Evolutionary conservation across 2,329 filamentous ascomycete species (phyloP).

Genomic region (Botrytis aclada): DNA sequence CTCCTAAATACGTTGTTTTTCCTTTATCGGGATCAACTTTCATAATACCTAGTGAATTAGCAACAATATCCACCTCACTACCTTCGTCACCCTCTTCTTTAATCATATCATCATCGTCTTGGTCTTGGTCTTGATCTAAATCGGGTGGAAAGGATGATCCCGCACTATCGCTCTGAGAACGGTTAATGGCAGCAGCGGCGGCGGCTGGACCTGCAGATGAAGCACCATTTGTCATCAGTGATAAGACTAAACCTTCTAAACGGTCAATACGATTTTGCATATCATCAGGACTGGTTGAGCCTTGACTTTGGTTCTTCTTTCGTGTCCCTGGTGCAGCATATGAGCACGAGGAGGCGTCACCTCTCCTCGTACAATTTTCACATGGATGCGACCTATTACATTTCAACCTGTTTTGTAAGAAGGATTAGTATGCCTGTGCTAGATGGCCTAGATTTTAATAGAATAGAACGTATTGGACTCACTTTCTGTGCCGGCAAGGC

Average conservation of each 20-base stretch:
- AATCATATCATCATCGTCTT: slow-evolving; percentile 56
- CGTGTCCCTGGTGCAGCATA: slow-evolving; percentile 71
- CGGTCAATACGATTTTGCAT: slow-evolving; percentile 99
- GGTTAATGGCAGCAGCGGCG: slow-evolving; percentile 45
- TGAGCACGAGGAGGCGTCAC: slow-evolving; percentile 75
- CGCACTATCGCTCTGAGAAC: slow-evolving; percentile 39
- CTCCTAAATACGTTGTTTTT: slow-evolving; percentile 76
- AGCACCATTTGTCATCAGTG: slow-evolving; percentile 88
- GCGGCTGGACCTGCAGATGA: slow-evolving; percentile 60
- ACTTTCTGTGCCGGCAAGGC: slow-evolving; percentile 91
- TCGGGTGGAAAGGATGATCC: slow-evolving; percentile 32
- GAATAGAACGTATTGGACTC: slow-evolving; percentile 38
- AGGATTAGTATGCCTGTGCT: slow-evolving; percentile 39
- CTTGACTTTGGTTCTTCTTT: slow-evolving; percentile 69
- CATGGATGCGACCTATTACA: slow-evolving; percentile 90
- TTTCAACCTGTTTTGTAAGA: slow-evolving; percentile 59
- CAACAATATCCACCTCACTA: slow-evolving; percentile 63
- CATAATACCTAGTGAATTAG: slow-evolving; percentile 74
- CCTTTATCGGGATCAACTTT: slow-evolving; percentile 74
- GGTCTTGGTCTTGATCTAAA: slow-evolving; percentile 57
- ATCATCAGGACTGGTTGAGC: slow-evolving; percentile 72
- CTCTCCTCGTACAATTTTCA: slow-evolving; percentile 90
- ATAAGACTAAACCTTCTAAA: slow-evolving; percentile 86
- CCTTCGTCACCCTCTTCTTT: slow-evolving; percentile 55
- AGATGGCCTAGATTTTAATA: slow-evolving; percentile 21